Evolutionary conservation across 345 rosid genomes (phyloP).

Genomic region (Jatropha curcas): DNA sequence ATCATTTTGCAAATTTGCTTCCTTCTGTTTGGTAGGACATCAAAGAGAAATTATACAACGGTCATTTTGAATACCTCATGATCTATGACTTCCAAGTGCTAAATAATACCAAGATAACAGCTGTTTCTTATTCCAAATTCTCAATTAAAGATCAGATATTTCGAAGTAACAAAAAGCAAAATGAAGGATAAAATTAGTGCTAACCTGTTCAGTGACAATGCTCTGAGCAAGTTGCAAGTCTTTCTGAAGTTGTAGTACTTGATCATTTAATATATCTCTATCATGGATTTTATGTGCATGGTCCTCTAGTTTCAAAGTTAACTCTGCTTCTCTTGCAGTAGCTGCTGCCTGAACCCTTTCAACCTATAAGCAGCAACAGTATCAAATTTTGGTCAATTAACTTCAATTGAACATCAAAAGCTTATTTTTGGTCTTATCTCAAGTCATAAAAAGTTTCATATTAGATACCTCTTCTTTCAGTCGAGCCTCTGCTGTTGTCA

Average conservation of each 20-base stretch:
- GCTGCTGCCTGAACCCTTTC: slow-evolving; percentile 39
- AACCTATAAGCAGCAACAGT: slow-evolving; percentile 32
- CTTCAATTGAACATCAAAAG: background rate
- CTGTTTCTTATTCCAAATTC: background rate
- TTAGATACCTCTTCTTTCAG: slow-evolving; percentile 56
- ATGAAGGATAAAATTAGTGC: background rate
- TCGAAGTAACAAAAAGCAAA: background rate
- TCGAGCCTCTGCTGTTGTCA: slow-evolving; percentile 40
- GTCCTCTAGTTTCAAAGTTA: slow-evolving; percentile 47
- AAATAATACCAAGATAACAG: background rate
- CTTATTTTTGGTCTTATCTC: background rate
- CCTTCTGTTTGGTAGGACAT: slow-evolving; percentile 45
- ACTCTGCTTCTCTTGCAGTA: slow-evolving; percentile 39
- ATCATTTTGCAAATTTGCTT: slow-evolving; percentile 47
- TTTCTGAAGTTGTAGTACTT: slow-evolving; percentile 52
- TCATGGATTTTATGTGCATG: slow-evolving; percentile 40
- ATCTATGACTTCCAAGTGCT: background rate
- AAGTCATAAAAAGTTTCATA: background rate
- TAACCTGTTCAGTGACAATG: slow-evolving; percentile 48
- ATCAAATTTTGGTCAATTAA: slow-evolving; percentile 3
- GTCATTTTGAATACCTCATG: background rate
- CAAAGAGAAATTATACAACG: background rate
- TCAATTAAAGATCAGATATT: background rate
- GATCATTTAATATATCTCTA: slow-evolving; percentile 41
- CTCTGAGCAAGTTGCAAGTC: slow-evolving; percentile 51